These are phyloP conservation scores for Symbiodinium natans DNA, from an alignment of 73 alveolate species.

Conservation along the genomic window DNA sequence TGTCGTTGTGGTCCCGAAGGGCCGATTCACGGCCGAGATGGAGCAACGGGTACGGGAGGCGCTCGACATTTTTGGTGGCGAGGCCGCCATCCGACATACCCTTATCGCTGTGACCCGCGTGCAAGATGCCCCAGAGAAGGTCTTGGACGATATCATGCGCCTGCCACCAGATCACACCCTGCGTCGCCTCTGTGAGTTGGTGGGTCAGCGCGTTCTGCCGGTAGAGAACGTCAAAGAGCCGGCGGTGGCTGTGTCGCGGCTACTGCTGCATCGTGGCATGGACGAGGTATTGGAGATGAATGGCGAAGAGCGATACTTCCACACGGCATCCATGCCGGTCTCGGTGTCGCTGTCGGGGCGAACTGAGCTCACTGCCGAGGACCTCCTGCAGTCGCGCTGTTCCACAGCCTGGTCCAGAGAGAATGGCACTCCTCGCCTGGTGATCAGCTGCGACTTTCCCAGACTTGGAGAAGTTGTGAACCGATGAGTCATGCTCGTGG, in stretches of 20 bases:
- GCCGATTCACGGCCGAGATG: constrained; percentile 68
- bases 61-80: constrained; percentile 56
- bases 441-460: constrained; percentile 71
- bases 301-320: constrained; percentile 47
- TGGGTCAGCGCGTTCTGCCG: constrained; percentile 16
- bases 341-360: background rate
- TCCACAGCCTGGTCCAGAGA: background rate
- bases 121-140: constrained; percentile 67
- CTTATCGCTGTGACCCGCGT: constrained; percentile 60
- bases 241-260: constrained; percentile 52
- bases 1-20: constrained; percentile 80
- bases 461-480: background rate
- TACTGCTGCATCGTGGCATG: constrained; percentile 40
- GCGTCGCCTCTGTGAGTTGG: constrained; percentile 72
- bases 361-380: background rate
- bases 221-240: constrained; percentile 34
- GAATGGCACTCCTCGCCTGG: constrained; percentile 32
- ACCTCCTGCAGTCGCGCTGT: background rate
- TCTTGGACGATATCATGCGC: constrained; percentile 89
- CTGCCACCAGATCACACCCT: constrained; percentile 84
- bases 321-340: background rate
- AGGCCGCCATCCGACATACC: constrained; percentile 73
- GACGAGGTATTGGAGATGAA: background rate
- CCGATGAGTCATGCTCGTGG: too few species aligned
- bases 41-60: constrained; percentile 92